These are phyloP conservation scores for Pseudogymnoascus sp. DNA, from an alignment of 2,329 filamentous ascomycete genomes.

Conservation along the genomic window DNA sequence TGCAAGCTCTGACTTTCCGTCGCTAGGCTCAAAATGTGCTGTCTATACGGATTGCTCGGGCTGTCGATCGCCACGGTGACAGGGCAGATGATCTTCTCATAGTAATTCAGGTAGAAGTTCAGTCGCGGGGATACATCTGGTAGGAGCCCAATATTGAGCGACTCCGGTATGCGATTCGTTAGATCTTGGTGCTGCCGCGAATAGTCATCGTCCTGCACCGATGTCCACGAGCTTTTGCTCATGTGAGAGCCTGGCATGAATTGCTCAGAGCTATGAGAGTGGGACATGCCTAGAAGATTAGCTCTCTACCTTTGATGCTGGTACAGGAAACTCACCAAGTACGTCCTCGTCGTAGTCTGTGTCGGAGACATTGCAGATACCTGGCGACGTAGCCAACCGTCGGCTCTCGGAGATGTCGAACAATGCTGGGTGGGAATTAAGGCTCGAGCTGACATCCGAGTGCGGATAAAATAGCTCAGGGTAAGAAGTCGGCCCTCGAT, in stretches of 20 bases:
- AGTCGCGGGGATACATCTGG: constrained; percentile 67
- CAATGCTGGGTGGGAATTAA: constrained; percentile 51
- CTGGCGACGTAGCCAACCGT: constrained; percentile 24
- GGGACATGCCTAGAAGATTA: not conserved
- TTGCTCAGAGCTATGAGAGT: not conserved
- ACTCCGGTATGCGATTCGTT: not conserved
- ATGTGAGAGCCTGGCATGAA: not conserved
- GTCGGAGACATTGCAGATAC: constrained; percentile 15
- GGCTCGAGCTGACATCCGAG: constrained; percentile 53
- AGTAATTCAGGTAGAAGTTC: constrained; percentile 87
- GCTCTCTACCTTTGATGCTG: not conserved
- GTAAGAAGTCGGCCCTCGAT: constrained; percentile 50
- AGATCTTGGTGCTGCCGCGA: not conserved
- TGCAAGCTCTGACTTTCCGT: constrained; percentile 75
- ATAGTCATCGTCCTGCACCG: constrained; percentile 26
- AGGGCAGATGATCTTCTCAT: constrained; percentile 84
- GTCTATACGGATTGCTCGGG: constrained; percentile 76
- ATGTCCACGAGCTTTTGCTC: constrained; percentile 20
- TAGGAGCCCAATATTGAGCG: constrained; percentile 15
- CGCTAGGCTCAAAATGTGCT: constrained; percentile 73
- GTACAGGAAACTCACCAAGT: constrained; percentile 29
- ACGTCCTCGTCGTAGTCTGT: constrained; percentile 33
- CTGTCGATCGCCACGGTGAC: constrained; percentile 88
- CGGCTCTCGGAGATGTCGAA: constrained; percentile 39
- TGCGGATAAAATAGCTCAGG: constrained; percentile 55